Evolutionary conservation across 768 basidiomycete genomes (phyloP).

Genomic region (Boletus subparvulus): DNA sequence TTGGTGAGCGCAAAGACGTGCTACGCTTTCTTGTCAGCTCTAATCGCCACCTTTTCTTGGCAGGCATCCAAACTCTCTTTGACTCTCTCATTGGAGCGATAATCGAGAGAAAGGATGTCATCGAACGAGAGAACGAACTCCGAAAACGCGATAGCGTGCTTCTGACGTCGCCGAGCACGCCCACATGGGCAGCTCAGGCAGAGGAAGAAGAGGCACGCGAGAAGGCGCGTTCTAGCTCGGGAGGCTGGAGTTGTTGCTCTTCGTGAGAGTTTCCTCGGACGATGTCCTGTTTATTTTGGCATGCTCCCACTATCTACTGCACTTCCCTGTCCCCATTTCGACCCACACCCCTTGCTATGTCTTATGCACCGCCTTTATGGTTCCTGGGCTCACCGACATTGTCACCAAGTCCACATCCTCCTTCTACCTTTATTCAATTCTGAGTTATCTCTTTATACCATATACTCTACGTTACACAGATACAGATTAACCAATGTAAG

Average conservation of each 20-base stretch:
- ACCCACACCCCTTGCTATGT: constrained; percentile 27
- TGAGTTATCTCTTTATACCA: constrained; percentile 42
- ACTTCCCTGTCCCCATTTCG: constrained; percentile 5
- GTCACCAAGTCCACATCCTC: constrained; percentile 12
- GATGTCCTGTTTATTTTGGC: constrained; percentile 13
- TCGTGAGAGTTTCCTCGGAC: constrained; percentile 28
- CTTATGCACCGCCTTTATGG: constrained; percentile 26
- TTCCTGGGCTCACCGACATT: constrained; percentile 22
- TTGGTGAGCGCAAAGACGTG: constrained; percentile 44
- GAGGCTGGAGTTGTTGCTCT: constrained; percentile 71
- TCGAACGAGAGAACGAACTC: constrained; percentile 78
- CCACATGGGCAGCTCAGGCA: constrained; percentile 77
- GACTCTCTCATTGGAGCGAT: constrained; percentile 77
- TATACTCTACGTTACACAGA: constrained; percentile 39
- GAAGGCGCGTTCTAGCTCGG: constrained; percentile 45
- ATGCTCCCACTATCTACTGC: constrained; percentile 23
- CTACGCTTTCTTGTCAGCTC: constrained; percentile 8
- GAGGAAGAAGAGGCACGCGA: constrained; percentile 74
- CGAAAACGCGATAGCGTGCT: constrained; percentile 84
- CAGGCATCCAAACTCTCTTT: constrained; percentile 82
- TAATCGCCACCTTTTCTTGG: constrained; percentile 6
- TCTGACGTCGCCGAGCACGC: constrained; percentile 59
- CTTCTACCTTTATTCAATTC: constrained; percentile 32
- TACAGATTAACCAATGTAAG: constrained; percentile 35
- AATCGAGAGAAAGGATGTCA: constrained; percentile 71